Evolutionary conservation across 805 yeast species (phyloP), one percentile per base, ranked within the genome.

Genomic region (Teunomyces stri): DNA sequence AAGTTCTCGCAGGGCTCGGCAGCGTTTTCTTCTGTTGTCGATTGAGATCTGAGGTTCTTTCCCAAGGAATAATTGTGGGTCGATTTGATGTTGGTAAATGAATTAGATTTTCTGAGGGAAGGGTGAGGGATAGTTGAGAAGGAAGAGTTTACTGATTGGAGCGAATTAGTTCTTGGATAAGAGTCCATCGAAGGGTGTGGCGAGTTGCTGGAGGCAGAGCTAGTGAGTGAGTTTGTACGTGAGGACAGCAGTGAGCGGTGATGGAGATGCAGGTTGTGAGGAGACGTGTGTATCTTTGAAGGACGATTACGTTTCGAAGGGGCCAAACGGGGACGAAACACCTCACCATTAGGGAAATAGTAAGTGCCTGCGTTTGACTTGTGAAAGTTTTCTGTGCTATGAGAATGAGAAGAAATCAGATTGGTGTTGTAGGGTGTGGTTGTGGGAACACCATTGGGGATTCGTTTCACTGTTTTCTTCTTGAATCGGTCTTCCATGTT

Each of bases 331-430:
- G 82, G 82, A 30, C 76, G 61, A 57, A 78, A 78, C 2, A 76
- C 68, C 54, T 78, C 83, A 42, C 83, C 83, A 56, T 78, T 78
- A 12, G 82, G 82, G 55, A 78, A 78, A 51, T 65, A 70, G 53
- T 62, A 73, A 12, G 68, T 50, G 9, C 71, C 64, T 15, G 44
- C 46, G 44, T 47, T 44, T 9, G 52, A 46, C 44, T 53, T 57
- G 29, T 50, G 53, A 13, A 47, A 50, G 13, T 15, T 44, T 18
- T 50, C 50, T 16, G 37, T 22, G 13, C 43, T 36, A 15, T 20
- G 33, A 12, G 38, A n/a, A 9, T 15, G 33, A 4, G 37, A 15
- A 9, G 49, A 45, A 11, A 25, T 33, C 15, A 15, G 45, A 5
- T 22, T 13, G 22, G 10, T 25, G 27, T 20, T 21, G 13, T 37